phyloP scores from a whole-genome alignment of 1,139 yeast genomes.

The Suhomyces maxii region DNA sequence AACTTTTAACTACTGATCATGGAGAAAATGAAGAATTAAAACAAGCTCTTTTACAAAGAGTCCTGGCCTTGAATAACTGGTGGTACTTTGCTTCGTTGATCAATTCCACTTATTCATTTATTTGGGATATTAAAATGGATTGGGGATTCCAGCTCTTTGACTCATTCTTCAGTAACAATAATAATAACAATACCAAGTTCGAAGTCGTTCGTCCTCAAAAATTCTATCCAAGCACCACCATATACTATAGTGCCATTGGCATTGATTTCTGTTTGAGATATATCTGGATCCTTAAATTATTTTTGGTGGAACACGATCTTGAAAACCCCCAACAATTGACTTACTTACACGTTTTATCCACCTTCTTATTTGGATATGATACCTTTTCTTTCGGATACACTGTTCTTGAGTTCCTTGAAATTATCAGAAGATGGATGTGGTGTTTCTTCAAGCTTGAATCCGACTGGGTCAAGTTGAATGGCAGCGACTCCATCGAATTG shows the following conservation, averaged over 20 bases:
- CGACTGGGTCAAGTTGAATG: constrained; percentile 53
- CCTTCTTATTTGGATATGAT: constrained; percentile 42
- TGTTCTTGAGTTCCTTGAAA: constrained; percentile 67
- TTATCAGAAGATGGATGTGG: constrained; percentile 87
- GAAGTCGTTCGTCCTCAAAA: constrained; percentile 2
- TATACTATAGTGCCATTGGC: constrained; percentile 43
- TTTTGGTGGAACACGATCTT: constrained; percentile 29
- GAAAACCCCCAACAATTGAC: constrained; percentile 12
- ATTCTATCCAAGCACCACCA: constrained; percentile 1
- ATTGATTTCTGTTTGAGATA: constrained; percentile 67
- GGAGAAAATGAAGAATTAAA: constrained; percentile 7
- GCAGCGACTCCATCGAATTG: constrained; percentile 14
- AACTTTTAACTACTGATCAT: constrained; percentile 11
- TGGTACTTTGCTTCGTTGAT: constrained; percentile 58
- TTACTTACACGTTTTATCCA: constrained; percentile 17
- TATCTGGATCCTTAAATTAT: constrained; percentile 68
- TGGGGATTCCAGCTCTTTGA: constrained; percentile 74
- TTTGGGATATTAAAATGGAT: constrained; percentile 88
- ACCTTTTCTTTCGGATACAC: constrained; percentile 62
- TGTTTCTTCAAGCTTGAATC: constrained; percentile 79
- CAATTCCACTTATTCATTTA: constrained; percentile 74
- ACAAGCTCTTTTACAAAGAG: constrained; percentile 10
- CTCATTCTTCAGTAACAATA: constrained; percentile 17
- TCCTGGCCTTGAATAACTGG: constrained; percentile 25
- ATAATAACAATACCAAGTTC: not conserved